phyloP scores from a whole-genome alignment of 768 basidiomycete species.

The Tulasnella sp. region DNA sequence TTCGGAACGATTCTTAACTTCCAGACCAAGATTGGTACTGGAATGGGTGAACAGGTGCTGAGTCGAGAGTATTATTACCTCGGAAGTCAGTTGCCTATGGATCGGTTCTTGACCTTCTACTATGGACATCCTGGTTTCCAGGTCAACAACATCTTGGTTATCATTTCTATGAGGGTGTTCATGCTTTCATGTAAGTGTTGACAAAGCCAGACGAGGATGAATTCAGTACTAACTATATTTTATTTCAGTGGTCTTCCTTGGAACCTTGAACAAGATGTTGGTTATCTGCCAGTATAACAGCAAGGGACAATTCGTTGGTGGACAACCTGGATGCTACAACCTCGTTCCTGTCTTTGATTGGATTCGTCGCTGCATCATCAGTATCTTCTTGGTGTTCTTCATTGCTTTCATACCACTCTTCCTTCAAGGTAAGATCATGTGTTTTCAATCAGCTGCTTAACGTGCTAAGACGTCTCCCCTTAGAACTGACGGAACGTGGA shows the following conservation, averaged over 20 bases:
- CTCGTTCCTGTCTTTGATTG: slow-evolving; percentile 85
- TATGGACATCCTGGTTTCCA: slow-evolving; percentile 99
- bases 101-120: slow-evolving; percentile 98
- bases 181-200: slow-evolving; percentile 64
- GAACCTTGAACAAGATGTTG: slow-evolving; percentile 75
- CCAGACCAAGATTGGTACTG: slow-evolving; percentile 99
- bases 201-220: background rate
- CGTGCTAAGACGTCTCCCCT: slow-evolving; percentile 21
- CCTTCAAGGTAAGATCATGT: slow-evolving; percentile 58
- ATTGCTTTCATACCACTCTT: slow-evolving; percentile 91
- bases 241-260: slow-evolving; percentile 76
- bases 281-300: slow-evolving; percentile 66
- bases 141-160: slow-evolving; percentile 99
- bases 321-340: slow-evolving; percentile 85
- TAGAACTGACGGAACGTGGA: slow-evolving; percentile 92
- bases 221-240: slow-evolving; percentile 17
- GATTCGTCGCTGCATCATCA: slow-evolving; percentile 93
- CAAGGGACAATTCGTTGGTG: slow-evolving; percentile 57
- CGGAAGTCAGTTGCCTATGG: slow-evolving; percentile 94
- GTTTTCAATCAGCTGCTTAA: background rate
- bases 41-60: slow-evolving; percentile 99
- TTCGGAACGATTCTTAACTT: slow-evolving; percentile 99
- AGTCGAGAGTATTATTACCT: slow-evolving; percentile 98
- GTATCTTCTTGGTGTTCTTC: slow-evolving; percentile 97
- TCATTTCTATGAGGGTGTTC: slow-evolving; percentile 92